A percentile compares a stretch with the other conserved stretches of the same genome.
Evolutionary conservation across 176 grass and related monocot species (phyloP).

Genomic region (Zizania latifolia): DNA sequence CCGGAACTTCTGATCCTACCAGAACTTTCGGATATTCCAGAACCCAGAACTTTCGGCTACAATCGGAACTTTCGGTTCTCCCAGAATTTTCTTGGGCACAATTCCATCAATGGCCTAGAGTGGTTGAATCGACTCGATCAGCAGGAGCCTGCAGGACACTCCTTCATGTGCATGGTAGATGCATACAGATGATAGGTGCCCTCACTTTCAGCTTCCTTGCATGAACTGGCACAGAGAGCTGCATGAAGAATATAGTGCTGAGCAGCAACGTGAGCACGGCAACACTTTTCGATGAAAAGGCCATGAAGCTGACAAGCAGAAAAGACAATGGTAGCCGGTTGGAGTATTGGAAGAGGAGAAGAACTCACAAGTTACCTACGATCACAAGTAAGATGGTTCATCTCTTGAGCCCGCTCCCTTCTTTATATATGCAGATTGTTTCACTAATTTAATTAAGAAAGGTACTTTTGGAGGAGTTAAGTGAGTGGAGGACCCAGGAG

Average conservation of each 20-base stretch:
- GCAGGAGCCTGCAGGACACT: background rate
- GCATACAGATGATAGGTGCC: background rate
- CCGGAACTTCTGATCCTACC: too few species aligned
- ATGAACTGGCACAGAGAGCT: slow-evolving; percentile 27
- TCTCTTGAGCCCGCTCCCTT: slow-evolving; percentile 24
- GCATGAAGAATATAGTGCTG: slow-evolving; percentile 33
- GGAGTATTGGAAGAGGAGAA: slow-evolving; percentile 2
- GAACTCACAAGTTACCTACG: slow-evolving; percentile 27
- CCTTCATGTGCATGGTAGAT: slow-evolving; percentile 1
- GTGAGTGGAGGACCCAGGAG: slow-evolving; percentile 34
- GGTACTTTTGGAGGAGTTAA: slow-evolving; percentile 31
- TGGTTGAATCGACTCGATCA: slow-evolving; percentile 15
- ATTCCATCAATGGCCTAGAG: too few species aligned
- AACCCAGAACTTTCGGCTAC: too few species aligned
- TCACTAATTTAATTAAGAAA: slow-evolving; percentile 34
- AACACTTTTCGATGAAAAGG: slow-evolving; percentile 6
- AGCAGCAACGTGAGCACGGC: slow-evolving; percentile 27
- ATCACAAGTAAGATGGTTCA: slow-evolving; percentile 22
- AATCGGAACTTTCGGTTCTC: too few species aligned
- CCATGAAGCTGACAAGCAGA: slow-evolving; percentile 29
- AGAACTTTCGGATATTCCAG: too few species aligned
- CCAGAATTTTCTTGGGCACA: too few species aligned
- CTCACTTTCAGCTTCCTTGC: slow-evolving; percentile 35
- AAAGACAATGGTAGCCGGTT: background rate
- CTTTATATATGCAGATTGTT: slow-evolving; percentile 44